Conservation (phyloP, 1,284 basidiomycete species). For the Jaminaea rosea region DNA sequence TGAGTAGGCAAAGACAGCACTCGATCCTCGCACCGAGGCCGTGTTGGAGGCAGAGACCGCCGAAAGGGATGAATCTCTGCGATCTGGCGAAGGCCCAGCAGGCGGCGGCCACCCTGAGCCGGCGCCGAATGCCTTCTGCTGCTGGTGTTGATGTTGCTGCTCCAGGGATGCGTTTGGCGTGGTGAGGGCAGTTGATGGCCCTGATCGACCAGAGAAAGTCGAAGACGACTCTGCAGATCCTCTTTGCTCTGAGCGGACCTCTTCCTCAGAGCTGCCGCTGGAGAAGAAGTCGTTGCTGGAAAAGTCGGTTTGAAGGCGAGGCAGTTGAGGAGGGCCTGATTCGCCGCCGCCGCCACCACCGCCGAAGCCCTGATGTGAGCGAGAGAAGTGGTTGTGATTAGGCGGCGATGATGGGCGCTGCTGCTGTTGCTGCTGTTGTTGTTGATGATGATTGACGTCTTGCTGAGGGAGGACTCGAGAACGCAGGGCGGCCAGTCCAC, state of each 20-base stretch:
- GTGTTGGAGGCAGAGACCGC: no score
- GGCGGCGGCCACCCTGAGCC: no score
- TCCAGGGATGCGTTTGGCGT: neutral
- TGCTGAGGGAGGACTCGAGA: neutral
- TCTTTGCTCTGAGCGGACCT: no score
- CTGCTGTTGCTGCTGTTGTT: no score
- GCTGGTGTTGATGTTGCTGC: no score
- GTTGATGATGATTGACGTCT: no score
- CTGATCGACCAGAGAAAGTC: neutral
- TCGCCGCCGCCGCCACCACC: neutral
- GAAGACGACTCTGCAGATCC: neutral
- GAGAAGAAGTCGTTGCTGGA: neutral
- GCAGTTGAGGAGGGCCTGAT: neutral
- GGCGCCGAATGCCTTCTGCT: no score
- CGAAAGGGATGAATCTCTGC: neutral
- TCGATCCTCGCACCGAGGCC: neutral
- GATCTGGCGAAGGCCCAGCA: no score
- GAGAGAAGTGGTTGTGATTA: no score
- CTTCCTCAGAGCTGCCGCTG: no score
- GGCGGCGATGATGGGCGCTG: no score
- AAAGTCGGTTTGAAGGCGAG: neutral
- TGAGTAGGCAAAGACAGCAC: neutral
- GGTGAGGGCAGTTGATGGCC: neutral
- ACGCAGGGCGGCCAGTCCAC: slow-evolving; percentile 4
- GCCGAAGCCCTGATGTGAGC: neutral